phyloP scores from a whole-genome alignment of 73 alveolate genomes.

The Tetrahymena borealis region DNA sequence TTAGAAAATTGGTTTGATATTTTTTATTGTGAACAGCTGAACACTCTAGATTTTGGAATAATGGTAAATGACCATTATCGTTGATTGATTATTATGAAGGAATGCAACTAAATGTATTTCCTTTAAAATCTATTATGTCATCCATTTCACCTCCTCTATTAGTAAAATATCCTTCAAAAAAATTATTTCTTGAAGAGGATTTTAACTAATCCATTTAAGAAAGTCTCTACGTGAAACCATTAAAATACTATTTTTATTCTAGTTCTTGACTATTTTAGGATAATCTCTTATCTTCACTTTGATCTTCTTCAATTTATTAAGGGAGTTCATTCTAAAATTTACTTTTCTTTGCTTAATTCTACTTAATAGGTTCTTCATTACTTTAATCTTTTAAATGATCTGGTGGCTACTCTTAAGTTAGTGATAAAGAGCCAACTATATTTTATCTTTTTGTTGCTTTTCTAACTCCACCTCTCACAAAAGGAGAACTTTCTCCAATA shows the following conservation, averaged over 20 bases:
- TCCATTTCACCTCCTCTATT: background rate
- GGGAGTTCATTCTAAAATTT: background rate
- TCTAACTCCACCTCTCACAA: background rate
- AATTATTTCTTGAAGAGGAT: background rate
- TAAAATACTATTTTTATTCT: too few relatives aligned
- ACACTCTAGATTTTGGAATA: background rate
- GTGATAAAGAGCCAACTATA: too few relatives aligned
- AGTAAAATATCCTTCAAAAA: background rate
- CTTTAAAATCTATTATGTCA: background rate
- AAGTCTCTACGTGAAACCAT: too few relatives aligned
- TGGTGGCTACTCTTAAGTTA: too few relatives aligned
- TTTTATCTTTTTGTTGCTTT: background rate
- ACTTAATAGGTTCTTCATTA: background rate
- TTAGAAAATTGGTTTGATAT: background rate
- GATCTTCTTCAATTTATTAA: background rate
- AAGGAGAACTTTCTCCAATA: background rate
- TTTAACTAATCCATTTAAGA: background rate
- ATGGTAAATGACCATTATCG: background rate
- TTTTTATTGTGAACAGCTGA: background rate
- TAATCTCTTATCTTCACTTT: background rate
- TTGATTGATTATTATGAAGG: background rate
- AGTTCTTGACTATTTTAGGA: too few relatives aligned
- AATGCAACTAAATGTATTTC: background rate
- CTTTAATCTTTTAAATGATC: too few relatives aligned
- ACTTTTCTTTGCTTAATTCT: background rate